Evolutionary conservation across 768 basidiomycete genomes (phyloP), one percentile per base, ranked within the genome.

Genomic region (Amanita phalloides): DNA sequence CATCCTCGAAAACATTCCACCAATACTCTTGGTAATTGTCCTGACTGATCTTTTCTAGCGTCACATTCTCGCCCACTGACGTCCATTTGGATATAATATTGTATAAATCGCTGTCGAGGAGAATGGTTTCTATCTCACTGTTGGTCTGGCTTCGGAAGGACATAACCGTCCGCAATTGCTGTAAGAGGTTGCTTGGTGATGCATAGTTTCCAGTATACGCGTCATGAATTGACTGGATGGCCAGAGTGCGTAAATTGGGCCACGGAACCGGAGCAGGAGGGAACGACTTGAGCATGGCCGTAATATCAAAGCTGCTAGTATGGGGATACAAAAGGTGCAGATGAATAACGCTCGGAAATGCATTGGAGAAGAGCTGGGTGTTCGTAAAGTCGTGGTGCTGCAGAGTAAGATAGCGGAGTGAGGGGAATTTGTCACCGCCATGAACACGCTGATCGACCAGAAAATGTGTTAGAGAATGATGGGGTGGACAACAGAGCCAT

Each of bases 371-470:
- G 13, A 48, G 53, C 25, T 49, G 45, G 8, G 57, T 54, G 4
- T 52, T 28, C 32, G 48, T 54, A 53, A 64, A 60, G 46, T 61
- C 60, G 48, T 64, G 59, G 20, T 25, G 14, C 55, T 54, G 59
- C 45, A 59, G 54, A 26, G 69, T 71, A 21, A 72, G 59, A 55
- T 70, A 71, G 48, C 61, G 56, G 28, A 72, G 61, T 2, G 56
- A 32, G 10, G 64, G 66, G 35, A 69, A 69, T 51, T 62, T 63
- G 28, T 55, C 56, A 14, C 17, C 39, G 5, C 44, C 41, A n/a
- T 43, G 23, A 35, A 64, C 55, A 37, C 60, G 62, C 0, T 56
- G 54, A 8, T 63, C 53, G 26, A 58, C 54, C 36, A 64, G 59
- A 14, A 65, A 51, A 21, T 43, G 53, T 11, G 17, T 23, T n/a